phyloP scores from a whole-genome alignment of 2,329 filamentous ascomycete species.

The Sporothrix pallida region DNA sequence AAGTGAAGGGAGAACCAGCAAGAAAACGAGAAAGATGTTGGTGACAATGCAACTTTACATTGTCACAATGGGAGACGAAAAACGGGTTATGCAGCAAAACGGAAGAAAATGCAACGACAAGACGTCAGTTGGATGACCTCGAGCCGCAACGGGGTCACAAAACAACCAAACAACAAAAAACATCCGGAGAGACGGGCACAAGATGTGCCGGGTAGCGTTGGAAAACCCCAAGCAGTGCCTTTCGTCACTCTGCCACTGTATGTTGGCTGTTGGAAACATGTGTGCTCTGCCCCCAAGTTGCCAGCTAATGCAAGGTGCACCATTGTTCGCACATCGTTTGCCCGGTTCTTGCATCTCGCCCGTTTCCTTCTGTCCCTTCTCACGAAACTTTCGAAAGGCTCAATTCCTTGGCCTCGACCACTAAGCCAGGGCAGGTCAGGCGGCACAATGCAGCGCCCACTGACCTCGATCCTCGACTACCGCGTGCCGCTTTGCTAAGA shows the following conservation, averaged over 20 bases:
- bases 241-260: background rate
- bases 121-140: too few species aligned
- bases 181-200: background rate
- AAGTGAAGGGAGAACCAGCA: background rate
- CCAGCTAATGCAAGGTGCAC: conserved; percentile 1
- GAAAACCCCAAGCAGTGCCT: background rate
- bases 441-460: too few species aligned
- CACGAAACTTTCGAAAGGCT: too few species aligned
- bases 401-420: background rate
- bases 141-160: conserved; percentile 5
- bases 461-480: background rate
- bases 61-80: background rate
- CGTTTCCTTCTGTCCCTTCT: background rate
- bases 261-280: background rate
- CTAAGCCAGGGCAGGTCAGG: conserved; percentile 4
- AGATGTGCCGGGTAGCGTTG: conserved; percentile 7
- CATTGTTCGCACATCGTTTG: background rate
- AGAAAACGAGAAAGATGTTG: background rate
- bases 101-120: background rate
- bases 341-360: background rate
- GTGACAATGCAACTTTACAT: background rate
- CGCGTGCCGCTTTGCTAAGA: background rate
- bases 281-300: background rate
- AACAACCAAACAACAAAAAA: background rate
- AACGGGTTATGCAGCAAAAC: background rate